A percentile compares a stretch with the other conserved stretches of the same genome.
These are phyloP conservation scores for Aspergillus oerlinghausenensis DNA, from an alignment of 2,329 filamentous ascomycete species.

Conservation along the genomic window DNA sequence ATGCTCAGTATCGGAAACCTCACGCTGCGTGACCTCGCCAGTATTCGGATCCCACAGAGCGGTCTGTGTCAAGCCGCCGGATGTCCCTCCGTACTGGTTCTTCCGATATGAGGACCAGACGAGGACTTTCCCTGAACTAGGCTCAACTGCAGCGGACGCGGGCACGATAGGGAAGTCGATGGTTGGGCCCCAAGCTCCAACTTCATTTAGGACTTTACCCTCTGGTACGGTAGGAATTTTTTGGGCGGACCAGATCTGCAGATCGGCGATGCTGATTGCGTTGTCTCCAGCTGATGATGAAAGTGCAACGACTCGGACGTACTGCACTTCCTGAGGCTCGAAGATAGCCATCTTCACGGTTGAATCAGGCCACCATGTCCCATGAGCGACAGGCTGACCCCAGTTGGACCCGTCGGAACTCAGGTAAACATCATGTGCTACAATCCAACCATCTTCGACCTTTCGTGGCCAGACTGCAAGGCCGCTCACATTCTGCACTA, in stretches of 20 bases:
- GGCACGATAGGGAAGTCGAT: constrained; percentile 23
- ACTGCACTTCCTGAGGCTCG: constrained; percentile 8
- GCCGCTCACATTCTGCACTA: no score
- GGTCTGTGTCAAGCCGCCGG: no score
- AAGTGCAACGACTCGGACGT: constrained; percentile 8
- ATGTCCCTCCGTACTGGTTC: no score
- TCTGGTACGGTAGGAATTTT: no score
- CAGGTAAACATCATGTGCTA: no score
- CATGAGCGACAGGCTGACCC: constrained; percentile 11
- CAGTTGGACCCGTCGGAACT: not conserved
- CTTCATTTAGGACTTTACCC: not conserved
- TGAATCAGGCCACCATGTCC: constrained; percentile 10
- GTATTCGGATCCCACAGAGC: not conserved
- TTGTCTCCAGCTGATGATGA: not conserved
- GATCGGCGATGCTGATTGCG: not conserved
- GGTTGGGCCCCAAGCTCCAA: constrained; percentile 18
- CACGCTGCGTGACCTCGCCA: constrained; percentile 3
- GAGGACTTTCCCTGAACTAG: constrained; percentile 2
- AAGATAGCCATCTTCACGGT: constrained; percentile 13
- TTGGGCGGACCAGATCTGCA: no score
- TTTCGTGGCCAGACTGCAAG: no score
- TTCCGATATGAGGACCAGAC: not conserved
- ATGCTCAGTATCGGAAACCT: constrained; percentile 18
- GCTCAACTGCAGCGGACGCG: constrained; percentile 17
- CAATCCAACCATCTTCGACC: no score